Conservation (phyloP, 176 grass and related monocot genomes). For the Zoysia japonica region DNA sequence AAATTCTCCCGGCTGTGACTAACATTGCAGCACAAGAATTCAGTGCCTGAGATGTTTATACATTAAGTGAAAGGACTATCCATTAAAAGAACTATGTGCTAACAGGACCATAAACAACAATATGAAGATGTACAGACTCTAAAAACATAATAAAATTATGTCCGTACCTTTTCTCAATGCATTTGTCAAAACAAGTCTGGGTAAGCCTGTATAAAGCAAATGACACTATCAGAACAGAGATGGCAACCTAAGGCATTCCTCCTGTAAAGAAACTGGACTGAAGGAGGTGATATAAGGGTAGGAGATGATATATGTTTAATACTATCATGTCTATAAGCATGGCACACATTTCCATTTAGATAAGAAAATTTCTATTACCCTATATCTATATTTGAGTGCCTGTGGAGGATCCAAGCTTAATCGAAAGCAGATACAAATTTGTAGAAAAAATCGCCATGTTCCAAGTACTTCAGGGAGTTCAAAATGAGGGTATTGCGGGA, state of each 20-base stretch:
- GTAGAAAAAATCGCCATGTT: background rate
- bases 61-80: background rate
- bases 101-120: background rate
- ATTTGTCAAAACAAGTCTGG: constrained; percentile 81
- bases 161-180: constrained; percentile 81
- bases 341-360: background rate
- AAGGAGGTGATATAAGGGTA: constrained; percentile 3
- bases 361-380: background rate
- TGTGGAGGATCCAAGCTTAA: constrained; percentile 1
- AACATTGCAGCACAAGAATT: constrained; percentile 5
- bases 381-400: background rate
- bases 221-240: constrained; percentile 19
- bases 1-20: background rate
- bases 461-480: background rate
- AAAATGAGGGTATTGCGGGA: too few relatives aligned
- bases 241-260: constrained; percentile 10
- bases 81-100: background rate
- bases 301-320: background rate
- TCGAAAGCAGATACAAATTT: background rate
- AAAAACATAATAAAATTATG: background rate
- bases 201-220: constrained; percentile 68
- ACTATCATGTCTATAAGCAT: background rate
- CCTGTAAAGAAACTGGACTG: background rate
- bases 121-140: background rate
- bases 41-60: background rate